A percentile compares a stretch with the other conserved stretches of the same genome.
phyloP scores from a whole-genome alignment of 768 basidiomycete species.

The Rhodosporidiobolus odoratus region DNA sequence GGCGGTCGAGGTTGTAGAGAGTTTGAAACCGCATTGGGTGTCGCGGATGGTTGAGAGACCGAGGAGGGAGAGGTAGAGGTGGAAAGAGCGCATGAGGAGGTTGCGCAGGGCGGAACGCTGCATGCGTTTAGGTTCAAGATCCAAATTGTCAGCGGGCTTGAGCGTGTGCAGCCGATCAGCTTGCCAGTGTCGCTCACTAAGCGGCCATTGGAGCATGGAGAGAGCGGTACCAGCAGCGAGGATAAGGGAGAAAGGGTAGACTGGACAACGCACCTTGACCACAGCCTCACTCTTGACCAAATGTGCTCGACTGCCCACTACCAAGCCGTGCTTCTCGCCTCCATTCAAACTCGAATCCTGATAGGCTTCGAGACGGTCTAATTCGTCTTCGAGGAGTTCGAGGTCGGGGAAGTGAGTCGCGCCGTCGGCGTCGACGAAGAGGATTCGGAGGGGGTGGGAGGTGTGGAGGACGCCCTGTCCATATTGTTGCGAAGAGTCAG shows the following conservation, averaged over 20 bases:
- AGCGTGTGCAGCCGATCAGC: not conserved
- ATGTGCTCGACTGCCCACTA: constrained; percentile 82
- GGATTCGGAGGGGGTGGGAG: constrained; percentile 61
- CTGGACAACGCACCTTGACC: constrained; percentile 55
- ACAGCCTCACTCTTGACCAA: constrained; percentile 87
- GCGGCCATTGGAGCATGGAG: too few relatives aligned
- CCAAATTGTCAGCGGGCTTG: not conserved
- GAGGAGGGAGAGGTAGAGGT: constrained; percentile 77
- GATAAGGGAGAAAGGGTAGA: not conserved
- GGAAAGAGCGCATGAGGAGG: constrained; percentile 87
- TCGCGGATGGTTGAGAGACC: constrained; percentile 69
- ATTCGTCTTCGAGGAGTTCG: constrained; percentile 66
- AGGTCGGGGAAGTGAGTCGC: constrained; percentile 83
- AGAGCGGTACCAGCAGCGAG: not conserved
- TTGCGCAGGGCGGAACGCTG: constrained; percentile 85
- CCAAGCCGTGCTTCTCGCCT: constrained; percentile 58
- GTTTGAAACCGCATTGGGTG: constrained; percentile 96
- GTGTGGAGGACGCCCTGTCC: constrained; percentile 68
- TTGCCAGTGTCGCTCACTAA: too few relatives aligned
- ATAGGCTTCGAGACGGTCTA: constrained; percentile 59
- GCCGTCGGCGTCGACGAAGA: constrained; percentile 94
- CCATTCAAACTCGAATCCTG: constrained; percentile 47
- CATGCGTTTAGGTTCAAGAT: not conserved
- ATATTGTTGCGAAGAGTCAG: not conserved
- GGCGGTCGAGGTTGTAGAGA: constrained; percentile 78